Evolutionary conservation across 495 filamentous ascomycete genomes (phyloP), one percentile per base, ranked within the genome.

Genomic region (Melanomma pulvis-pyrius): DNA sequence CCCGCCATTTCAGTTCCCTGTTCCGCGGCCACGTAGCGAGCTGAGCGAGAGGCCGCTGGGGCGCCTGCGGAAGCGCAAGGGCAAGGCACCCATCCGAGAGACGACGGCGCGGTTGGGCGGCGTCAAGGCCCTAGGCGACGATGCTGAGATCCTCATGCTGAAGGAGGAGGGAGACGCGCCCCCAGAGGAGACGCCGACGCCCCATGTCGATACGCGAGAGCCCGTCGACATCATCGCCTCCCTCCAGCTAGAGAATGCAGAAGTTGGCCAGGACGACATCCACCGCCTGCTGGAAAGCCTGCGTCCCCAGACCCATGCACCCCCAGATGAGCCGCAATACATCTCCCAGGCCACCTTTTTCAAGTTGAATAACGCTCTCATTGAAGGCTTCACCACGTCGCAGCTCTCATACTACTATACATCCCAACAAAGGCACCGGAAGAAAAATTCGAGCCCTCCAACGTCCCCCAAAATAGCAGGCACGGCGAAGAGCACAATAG

Each of bases 71-170:
- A 56, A 49, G 15, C 69, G 65, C 2, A 28, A 48, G 28, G 69
- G 69, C 22, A 61, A 59, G 17, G 41, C 39, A 3, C 24, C 34
- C 4, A 17, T 68, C 22, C 49, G 65, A 19, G 69, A 57, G 29
- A 59, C 34, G 15, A 57, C 62, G 21, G 70, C 57, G 26, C 44
- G 25, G 17, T 48, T 72, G 19, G 65, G 29, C 7, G 63, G 56
- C 8, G 48, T 72, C 2, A 68, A 69, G 57, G 44, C 61, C 1
- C 47, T 72, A 26, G 70, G 70, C 34, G 34, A 69, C 17, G 65
- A 68, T 50, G 50, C 70, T 4, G 70, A 67, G 22, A 67, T 72
- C 32, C 59, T 72, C 9, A 62, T 72, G 15, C 54, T 72, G 13
- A 51, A 41, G n/a, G 66, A 72, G 29, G 52, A 65, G 34, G 49